Evolutionary conservation across 208 protist genomes (phyloP).

Genomic region (Acanthamoeba healyi): DNA sequence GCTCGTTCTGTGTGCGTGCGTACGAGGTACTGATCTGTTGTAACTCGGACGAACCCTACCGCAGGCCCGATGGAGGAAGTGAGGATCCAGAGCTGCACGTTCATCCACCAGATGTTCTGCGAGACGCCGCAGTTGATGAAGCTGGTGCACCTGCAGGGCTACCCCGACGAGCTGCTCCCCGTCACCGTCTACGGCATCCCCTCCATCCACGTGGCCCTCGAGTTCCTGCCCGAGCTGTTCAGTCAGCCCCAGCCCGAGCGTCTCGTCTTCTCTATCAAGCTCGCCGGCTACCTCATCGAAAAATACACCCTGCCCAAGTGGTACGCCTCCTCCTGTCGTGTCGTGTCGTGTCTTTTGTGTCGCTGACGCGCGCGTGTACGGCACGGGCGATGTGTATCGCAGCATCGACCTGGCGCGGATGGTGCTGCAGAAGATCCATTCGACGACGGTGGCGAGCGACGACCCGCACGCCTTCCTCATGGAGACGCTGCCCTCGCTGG

Average conservation of each 20-base stretch:
- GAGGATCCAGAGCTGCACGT: constrained; percentile 77
- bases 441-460: constrained; percentile 10
- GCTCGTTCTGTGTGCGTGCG: background rate
- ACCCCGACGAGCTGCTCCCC: constrained; percentile 72
- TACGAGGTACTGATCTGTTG: background rate
- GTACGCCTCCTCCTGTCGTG: background rate
- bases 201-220: constrained; percentile 84
- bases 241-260: constrained; percentile 69
- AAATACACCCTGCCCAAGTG: constrained; percentile 83
- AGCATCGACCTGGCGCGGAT: constrained; percentile 43
- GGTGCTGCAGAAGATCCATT: constrained; percentile 40
- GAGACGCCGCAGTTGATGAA: constrained; percentile 83
- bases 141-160: constrained; percentile 84
- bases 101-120: constrained; percentile 85
- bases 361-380: too few species aligned
- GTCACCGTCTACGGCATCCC: constrained; percentile 81
- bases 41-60: background rate
- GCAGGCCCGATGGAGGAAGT: constrained; percentile 79
- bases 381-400: too few species aligned
- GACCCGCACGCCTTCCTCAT: background rate
- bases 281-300: constrained; percentile 73
- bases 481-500: constrained; percentile 6
- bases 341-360: background rate
- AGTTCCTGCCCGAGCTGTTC: constrained; percentile 84
- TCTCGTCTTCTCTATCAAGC: constrained; percentile 82